Evolutionary conservation across 306 rosid genomes (phyloP).

Genomic region (Vigna mungo): DNA sequence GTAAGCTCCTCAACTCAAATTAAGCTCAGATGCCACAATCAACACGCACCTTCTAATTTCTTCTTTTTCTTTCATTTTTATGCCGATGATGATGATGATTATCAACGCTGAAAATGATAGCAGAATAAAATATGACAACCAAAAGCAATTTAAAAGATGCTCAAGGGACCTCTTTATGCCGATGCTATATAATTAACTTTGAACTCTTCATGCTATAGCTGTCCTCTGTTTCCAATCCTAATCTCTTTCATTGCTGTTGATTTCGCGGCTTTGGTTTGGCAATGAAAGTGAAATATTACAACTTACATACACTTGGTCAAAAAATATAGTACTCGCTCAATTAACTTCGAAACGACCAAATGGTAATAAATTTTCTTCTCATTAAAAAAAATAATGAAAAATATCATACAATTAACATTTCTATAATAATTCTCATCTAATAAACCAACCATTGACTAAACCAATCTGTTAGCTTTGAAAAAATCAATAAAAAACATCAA

Average conservation of each 20-base stretch:
- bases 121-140: not conserved
- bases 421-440: constrained; percentile 41
- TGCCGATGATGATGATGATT: not conserved
- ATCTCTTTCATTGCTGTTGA: constrained; percentile 1
- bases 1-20: too few species aligned
- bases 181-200: not conserved
- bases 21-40: too few species aligned
- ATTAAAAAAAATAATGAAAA: constrained; percentile 35
- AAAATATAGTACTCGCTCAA: not conserved
- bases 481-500: constrained; percentile 43
- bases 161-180: not conserved
- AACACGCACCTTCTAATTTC: not conserved
- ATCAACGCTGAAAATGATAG: not conserved
- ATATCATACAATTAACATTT: constrained; percentile 58
- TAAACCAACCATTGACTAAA: constrained; percentile 42
- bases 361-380: constrained; percentile 39
- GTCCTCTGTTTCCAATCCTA: constrained; percentile 1
- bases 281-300: not conserved
- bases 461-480: constrained; percentile 44
- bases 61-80: not conserved
- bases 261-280: constrained; percentile 33
- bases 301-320: not conserved
- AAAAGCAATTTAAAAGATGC: not conserved
- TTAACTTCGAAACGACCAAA: constrained; percentile 13
- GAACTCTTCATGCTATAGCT: not conserved